Evolutionary conservation across 345 rosid genomes (phyloP).

Genomic region (Nephelium lappaceum): DNA sequence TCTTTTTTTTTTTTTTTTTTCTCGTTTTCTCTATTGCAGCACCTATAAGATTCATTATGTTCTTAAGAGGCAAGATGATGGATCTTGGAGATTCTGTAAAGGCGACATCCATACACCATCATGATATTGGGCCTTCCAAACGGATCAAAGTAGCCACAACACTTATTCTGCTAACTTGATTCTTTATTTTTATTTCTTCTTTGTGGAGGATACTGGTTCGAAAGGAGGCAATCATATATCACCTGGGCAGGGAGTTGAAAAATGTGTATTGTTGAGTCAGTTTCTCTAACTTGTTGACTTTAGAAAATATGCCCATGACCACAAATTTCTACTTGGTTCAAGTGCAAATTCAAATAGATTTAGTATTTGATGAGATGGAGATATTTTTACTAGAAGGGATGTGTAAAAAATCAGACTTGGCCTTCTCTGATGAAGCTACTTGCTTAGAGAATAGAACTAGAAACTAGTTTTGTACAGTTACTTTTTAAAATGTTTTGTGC

Average conservation of each 20-base stretch:
- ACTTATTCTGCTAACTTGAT: background rate
- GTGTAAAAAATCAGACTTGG: background rate
- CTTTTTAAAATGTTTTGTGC: background rate
- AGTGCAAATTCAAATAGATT: conserved; percentile 1
- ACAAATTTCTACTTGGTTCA: background rate
- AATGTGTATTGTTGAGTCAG: background rate
- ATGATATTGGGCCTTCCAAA: conserved; percentile 32
- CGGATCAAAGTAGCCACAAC: background rate
- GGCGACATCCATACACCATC: conserved; percentile 59
- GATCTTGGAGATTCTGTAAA: conserved; percentile 83
- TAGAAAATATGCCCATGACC: background rate
- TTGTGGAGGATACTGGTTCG: background rate
- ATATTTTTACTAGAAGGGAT: background rate
- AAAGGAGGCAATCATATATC: background rate
- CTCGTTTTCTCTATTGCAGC: conserved; percentile 44
- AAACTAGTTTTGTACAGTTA: background rate
- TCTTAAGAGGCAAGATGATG: conserved; percentile 79
- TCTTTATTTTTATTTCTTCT: background rate
- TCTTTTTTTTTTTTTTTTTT: no score
- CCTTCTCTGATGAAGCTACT: background rate
- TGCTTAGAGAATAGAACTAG: no score
- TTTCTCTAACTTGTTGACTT: background rate
- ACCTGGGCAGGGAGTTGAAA: background rate
- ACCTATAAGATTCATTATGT: conserved; percentile 68
- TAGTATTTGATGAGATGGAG: background rate